Evolutionary conservation across 352 stramenopile species (phyloP).

Genomic region (Aphanomyces astaci): DNA sequence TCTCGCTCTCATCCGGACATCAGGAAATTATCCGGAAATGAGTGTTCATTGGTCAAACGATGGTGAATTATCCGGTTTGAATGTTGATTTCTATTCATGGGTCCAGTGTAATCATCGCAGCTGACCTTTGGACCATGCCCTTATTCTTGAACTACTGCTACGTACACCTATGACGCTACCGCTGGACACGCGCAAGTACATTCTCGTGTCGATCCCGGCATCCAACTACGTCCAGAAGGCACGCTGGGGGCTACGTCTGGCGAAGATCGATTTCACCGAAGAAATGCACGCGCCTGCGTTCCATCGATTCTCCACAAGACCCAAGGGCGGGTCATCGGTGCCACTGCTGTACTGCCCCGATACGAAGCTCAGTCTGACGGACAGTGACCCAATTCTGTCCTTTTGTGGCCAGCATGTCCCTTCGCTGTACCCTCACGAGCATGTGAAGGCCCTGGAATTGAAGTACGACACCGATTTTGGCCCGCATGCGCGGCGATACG

Average conservation of each 20-base stretch:
- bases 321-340: slow-evolving; percentile 38
- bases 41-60: too few species aligned
- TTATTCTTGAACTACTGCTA: too few species aligned
- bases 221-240: slow-evolving; percentile 60
- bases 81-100: not conserved
- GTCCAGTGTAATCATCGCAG: not conserved
- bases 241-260: slow-evolving; percentile 41
- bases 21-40: too few species aligned
- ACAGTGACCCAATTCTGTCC: slow-evolving; percentile 40
- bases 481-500: slow-evolving; percentile 28
- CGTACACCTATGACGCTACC: too few species aligned
- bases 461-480: slow-evolving; percentile 39
- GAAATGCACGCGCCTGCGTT: slow-evolving; percentile 41
- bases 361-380: slow-evolving; percentile 24
- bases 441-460: slow-evolving; percentile 34
- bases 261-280: slow-evolving; percentile 38
- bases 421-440: slow-evolving; percentile 33
- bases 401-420: slow-evolving; percentile 33
- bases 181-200: too few species aligned
- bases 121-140: too few species aligned
- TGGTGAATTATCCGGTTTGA: not conserved
- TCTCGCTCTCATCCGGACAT: too few species aligned
- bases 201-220: slow-evolving; percentile 45
- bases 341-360: slow-evolving; percentile 31
- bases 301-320: slow-evolving; percentile 33